A percentile compares a stretch with the other conserved stretches of the same genome.
Conservation (phyloP, 2,329 filamentous ascomycete species). For the Amauroascus verrucosus region DNA sequence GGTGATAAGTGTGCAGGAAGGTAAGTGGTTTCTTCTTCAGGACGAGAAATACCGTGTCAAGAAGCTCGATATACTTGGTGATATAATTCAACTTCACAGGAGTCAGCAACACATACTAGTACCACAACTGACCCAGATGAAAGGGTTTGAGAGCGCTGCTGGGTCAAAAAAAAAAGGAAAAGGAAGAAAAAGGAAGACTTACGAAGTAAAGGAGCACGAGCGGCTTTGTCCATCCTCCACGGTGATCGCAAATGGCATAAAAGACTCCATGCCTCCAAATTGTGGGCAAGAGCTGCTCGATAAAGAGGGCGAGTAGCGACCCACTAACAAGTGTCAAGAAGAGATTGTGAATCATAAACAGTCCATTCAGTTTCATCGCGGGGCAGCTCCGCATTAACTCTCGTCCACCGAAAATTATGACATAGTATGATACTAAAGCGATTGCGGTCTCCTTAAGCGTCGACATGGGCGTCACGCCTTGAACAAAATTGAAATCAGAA, state of each 20-base stretch:
- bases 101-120: background rate
- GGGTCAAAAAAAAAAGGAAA: too few species aligned
- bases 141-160: too few species aligned
- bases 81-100: slow-evolving; percentile 78
- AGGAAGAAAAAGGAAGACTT: too few species aligned
- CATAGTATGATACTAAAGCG: slow-evolving; percentile 73
- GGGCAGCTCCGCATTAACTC: slow-evolving; percentile 75
- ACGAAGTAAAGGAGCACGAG: slow-evolving; percentile 88
- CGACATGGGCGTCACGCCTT: slow-evolving; percentile 63
- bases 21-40: slow-evolving; percentile 96
- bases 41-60: slow-evolving; percentile 88
- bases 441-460: slow-evolving; percentile 67
- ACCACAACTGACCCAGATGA: too few species aligned
- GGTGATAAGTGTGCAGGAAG: slow-evolving; percentile 95
- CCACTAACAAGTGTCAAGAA: slow-evolving; percentile 72
- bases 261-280: slow-evolving; percentile 64
- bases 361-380: slow-evolving; percentile 67
- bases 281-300: slow-evolving; percentile 78
- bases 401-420: slow-evolving; percentile 76
- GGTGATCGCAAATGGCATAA: slow-evolving; percentile 59
- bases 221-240: slow-evolving; percentile 79
- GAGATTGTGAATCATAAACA: slow-evolving; percentile 89
- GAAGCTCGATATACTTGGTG: slow-evolving; percentile 83
- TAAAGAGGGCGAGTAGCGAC: slow-evolving; percentile 63
- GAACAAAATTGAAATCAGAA: slow-evolving; percentile 68